phyloP scores from a whole-genome alignment of 495 filamentous ascomycete species.

The Achaetomiella virescens region DNA sequence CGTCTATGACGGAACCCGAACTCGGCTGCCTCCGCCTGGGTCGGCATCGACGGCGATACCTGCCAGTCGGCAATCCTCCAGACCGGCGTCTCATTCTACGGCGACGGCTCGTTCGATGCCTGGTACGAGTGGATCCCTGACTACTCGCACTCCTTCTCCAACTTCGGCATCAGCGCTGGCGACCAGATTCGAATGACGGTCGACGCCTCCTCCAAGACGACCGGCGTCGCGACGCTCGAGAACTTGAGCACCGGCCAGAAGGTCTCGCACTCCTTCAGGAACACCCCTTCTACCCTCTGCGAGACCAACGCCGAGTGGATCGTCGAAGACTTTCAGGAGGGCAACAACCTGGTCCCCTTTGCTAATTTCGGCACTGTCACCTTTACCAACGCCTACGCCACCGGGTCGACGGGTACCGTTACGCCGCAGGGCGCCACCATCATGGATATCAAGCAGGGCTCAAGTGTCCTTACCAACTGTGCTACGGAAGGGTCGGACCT shows the following conservation, averaged over 20 bases:
- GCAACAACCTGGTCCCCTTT: conserved; percentile 44
- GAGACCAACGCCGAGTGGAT: conserved; percentile 59
- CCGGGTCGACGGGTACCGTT: conserved; percentile 29
- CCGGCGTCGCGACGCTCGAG: conserved; percentile 50
- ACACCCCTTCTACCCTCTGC: conserved; percentile 29
- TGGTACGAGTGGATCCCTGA: conserved; percentile 59
- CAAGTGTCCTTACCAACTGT: conserved; percentile 43
- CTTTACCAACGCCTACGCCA: conserved; percentile 41
- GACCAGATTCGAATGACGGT: conserved; percentile 53
- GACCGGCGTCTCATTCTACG: conserved; percentile 46
- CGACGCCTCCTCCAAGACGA: conserved; percentile 38
- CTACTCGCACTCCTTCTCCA: conserved; percentile 48
- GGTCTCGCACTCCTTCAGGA: conserved; percentile 46
- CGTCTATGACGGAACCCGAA: too few relatives aligned
- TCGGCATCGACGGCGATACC: conserved; percentile 19
- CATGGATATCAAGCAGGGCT: conserved; percentile 48
- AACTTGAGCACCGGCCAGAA: conserved; percentile 51
- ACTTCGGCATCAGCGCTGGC: conserved; percentile 47
- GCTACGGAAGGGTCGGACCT: conserved; percentile 30
- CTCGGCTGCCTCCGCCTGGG: not conserved
- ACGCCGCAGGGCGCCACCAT: conserved; percentile 40
- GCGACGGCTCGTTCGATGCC: conserved; percentile 41
- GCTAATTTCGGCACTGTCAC: conserved; percentile 48
- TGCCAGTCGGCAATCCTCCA: conserved; percentile 15
- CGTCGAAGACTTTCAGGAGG: conserved; percentile 55